Conservation (phyloP, 1,139 yeast species). For the Pichia sp. region DNA sequence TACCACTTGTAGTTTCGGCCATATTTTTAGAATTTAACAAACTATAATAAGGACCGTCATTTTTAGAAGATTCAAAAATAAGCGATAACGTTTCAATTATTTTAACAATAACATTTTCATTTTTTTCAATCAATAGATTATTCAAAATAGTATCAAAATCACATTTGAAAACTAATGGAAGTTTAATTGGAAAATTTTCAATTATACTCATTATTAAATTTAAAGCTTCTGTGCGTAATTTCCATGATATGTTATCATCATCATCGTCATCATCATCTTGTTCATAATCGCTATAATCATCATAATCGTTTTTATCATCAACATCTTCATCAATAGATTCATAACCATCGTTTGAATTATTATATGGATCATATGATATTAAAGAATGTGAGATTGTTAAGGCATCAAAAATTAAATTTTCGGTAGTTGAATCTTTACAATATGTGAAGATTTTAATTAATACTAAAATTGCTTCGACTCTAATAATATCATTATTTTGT, state of each 20-base stretch:
- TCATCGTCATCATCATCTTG: conserved; percentile 33
- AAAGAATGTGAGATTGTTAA: conserved; percentile 35
- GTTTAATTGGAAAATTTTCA: conserved; percentile 30
- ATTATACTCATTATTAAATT: conserved; percentile 26
- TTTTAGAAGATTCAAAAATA: conserved; percentile 26
- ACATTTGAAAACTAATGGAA: conserved; percentile 25
- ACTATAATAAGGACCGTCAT: conserved; percentile 28
- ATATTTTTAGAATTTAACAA: conserved; percentile 21
- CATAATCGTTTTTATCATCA: conserved; percentile 41
- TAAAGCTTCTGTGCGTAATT: conserved; percentile 38
- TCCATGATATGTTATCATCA: conserved; percentile 58
- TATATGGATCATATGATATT: conserved; percentile 54
- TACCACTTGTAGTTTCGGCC: conserved; percentile 17
- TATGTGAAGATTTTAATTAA: conserved; percentile 32
- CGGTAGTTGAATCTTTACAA: conserved; percentile 25
- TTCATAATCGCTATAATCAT: conserved; percentile 33
- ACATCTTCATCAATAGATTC: conserved; percentile 34
- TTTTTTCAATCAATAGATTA: conserved; percentile 35
- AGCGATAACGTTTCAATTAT: conserved; percentile 33
- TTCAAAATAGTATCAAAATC: conserved; percentile 25
- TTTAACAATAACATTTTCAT: conserved; percentile 37
- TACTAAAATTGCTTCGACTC: conserved; percentile 43
- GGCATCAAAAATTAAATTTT: conserved; percentile 29
- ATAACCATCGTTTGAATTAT: conserved; percentile 26
- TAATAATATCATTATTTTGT: conserved; percentile 41